Evolutionary conservation across 129 eudicot genomes (phyloP).

Genomic region (Helichrysum umbraculigerum): DNA sequence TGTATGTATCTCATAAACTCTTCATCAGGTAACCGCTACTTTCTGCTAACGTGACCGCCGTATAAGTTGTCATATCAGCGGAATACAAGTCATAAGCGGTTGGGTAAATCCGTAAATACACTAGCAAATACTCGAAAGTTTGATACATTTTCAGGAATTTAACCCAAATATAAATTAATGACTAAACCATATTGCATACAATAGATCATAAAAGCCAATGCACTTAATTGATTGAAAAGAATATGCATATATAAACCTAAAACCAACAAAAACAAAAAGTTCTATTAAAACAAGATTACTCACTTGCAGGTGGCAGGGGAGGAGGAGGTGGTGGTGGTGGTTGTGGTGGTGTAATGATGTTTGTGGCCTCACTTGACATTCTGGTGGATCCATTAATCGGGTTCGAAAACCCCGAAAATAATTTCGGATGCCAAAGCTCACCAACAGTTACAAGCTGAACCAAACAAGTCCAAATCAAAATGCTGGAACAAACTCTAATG

Average conservation of each 20-base stretch:
- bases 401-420: conserved; percentile 40
- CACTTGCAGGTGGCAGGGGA: conserved; percentile 68
- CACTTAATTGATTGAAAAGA: neutral
- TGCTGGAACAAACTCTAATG: conserved; percentile 79
- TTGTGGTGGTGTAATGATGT: conserved; percentile 5
- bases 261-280: neutral
- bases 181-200: neutral
- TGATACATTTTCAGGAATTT: neutral
- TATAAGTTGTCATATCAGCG: too few species aligned
- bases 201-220: neutral
- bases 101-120: neutral
- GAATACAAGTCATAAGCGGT: neutral
- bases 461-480: conserved; percentile 90
- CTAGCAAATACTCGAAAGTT: neutral
- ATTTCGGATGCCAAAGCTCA: conserved; percentile 74
- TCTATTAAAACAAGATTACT: conserved; percentile 27
- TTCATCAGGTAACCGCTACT: too few species aligned
- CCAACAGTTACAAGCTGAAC: conserved; percentile 80
- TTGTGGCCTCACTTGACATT: conserved; percentile 34
- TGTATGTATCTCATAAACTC: neutral
- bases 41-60: too few species aligned
- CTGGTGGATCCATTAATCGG: conserved; percentile 33
- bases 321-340: conserved; percentile 47
- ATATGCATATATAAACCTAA: conserved; percentile 10
- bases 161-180: conserved; percentile 1